Conservation (phyloP, 176 grass and related monocot species). For the Typha latifolia region DNA sequence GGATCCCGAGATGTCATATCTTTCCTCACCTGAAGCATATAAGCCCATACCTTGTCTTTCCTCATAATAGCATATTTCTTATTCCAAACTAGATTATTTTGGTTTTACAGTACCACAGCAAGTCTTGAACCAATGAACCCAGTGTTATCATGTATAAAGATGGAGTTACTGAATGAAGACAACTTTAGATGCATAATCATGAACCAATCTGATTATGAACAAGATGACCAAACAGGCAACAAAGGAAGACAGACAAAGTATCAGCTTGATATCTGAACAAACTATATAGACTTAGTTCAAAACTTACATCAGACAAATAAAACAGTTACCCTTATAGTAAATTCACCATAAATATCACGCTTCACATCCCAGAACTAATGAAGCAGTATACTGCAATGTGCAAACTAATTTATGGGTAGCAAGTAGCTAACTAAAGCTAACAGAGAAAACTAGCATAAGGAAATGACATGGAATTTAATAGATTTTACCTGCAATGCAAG, state of each 20-base stretch:
- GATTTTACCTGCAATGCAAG: slow-evolving; percentile 75
- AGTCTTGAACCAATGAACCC: too few relatives aligned
- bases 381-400: neutral
- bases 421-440: neutral
- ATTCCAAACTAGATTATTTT: too few relatives aligned
- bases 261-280: neutral
- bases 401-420: neutral
- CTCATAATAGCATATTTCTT: too few relatives aligned
- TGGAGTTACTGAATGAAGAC: too few relatives aligned
- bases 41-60: too few relatives aligned
- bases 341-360: neutral
- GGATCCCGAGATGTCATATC: too few relatives aligned
- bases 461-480: slow-evolving; percentile 4
- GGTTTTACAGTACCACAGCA: too few relatives aligned
- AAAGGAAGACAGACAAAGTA: neutral
- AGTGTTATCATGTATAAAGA: too few relatives aligned
- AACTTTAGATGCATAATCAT: too few relatives aligned
- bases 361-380: neutral
- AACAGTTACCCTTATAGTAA: neutral
- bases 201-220: neutral
- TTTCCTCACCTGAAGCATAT: too few relatives aligned
- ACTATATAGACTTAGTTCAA: neutral
- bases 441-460: neutral
- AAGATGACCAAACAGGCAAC: neutral
- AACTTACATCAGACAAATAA: neutral